Conservation (phyloP, 2,329 filamentous ascomycete species). For the Aspergillus quadrilineatus region DNA sequence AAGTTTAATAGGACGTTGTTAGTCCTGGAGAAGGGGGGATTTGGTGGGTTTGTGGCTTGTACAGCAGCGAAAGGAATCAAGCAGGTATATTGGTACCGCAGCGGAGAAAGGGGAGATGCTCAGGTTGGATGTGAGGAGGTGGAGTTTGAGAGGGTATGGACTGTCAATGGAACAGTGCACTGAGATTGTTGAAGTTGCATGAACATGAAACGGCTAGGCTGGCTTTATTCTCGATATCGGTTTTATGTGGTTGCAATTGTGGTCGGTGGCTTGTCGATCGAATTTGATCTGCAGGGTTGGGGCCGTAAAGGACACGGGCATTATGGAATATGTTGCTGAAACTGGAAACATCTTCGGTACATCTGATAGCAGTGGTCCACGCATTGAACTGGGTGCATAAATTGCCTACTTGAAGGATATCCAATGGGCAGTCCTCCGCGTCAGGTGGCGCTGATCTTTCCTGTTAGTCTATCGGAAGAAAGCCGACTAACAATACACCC, state of each 20-base stretch:
- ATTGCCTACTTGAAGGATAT: no score
- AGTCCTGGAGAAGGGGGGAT: neutral
- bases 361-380: no score
- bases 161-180: neutral
- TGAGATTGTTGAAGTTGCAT: neutral
- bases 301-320: no score
- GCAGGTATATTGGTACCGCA: conserved; percentile 9
- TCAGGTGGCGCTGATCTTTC: no score
- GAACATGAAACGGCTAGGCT: neutral
- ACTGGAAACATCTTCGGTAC: no score
- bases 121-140: conserved; percentile 5
- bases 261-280: neutral
- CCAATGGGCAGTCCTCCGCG: no score
- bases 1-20: neutral
- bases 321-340: no score
- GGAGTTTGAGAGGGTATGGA: conserved; percentile 2
- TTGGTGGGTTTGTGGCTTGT: conserved; percentile 8
- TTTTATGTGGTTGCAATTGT: neutral
- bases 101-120: neutral
- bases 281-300: neutral
- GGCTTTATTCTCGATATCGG: neutral
- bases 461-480: neutral
- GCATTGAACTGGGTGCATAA: no score
- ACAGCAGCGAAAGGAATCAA: conserved; percentile 6
- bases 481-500: neutral